Evolutionary conservation across 1,284 basidiomycete species (phyloP), one percentile per base, ranked within the genome.

Genomic region (Ceratobasidium sp.): DNA sequence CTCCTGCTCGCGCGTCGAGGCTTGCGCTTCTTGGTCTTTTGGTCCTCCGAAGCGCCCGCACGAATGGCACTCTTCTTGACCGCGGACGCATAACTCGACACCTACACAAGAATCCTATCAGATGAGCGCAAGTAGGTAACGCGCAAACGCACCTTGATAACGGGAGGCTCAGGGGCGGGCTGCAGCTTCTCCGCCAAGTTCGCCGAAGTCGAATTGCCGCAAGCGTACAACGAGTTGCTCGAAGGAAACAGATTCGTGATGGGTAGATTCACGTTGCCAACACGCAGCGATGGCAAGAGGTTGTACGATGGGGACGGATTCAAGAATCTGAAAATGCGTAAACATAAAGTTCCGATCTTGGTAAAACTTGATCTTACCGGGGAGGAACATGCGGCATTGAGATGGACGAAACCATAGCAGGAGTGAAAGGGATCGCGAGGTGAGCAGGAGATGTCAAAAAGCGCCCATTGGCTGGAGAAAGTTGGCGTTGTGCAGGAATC

Each of bases 341-440:
- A 57, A n/a, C 36, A 26, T 26, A 55, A 45, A 39, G 16, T 3
- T 26, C 12, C 2, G 2, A 9, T 4, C 26, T 16, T 39, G 34
- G 12, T 16, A 2, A 3, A 21, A 32, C 14, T 16, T 16, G 16
- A 1, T n/a, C 65, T 70, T 34, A 70, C 65, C 65, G 41, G 32
- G 53, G 53, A 18, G 26, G 26, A 58, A 70, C 53, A 30, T 70
- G 65, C 21, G 65, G 65, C 53, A 70, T 70, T n/a, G 65, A 70
- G n/a, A 58, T 36, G 3, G 65, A 70, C 32, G 34, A 26, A 36
- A 34, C 16, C 53, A 70, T 45, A 16, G 39, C 65, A 46, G 65
- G 65, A 12, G 50, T 58, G 28, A 58, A 58, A 1, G 65, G 65
- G 14, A 70, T 43, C 10, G 36, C 52, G 3, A 70, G 30, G 14